A percentile compares a stretch with the other conserved stretches of the same genome.
Evolutionary conservation across 2,329 filamentous ascomycete species (phyloP).

Genomic region (Fusarium sacchari): DNA sequence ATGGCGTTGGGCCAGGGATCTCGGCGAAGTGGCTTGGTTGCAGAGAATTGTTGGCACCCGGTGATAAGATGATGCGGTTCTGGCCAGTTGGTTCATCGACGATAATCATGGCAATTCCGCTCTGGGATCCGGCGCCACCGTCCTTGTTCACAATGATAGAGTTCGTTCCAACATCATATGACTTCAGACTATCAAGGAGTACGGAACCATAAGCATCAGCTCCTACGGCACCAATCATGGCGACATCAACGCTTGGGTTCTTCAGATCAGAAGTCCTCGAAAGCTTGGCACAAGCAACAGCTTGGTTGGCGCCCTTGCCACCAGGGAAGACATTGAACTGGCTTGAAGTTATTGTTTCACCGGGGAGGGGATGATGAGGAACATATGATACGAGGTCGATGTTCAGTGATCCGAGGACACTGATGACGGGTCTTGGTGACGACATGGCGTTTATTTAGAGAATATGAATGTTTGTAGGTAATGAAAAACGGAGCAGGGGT

Average conservation of each 20-base stretch:
- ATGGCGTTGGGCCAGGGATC: slow-evolving; percentile 55
- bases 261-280: slow-evolving; percentile 62
- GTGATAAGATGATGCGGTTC: slow-evolving; percentile 79
- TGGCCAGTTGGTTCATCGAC: slow-evolving; percentile 79
- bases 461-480: background rate
- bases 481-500: background rate
- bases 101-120: slow-evolving; percentile 77
- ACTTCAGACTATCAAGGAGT: slow-evolving; percentile 65
- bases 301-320: slow-evolving; percentile 96
- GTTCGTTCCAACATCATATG: slow-evolving; percentile 69
- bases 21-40: slow-evolving; percentile 49
- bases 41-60: slow-evolving; percentile 73
- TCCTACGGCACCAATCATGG: slow-evolving; percentile 82
- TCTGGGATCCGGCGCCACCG: slow-evolving; percentile 57
- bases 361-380: slow-evolving; percentile 82
- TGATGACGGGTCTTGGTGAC: slow-evolving; percentile 60
- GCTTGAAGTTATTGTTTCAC: slow-evolving; percentile 85
- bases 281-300: slow-evolving; percentile 85
- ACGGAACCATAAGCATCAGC: slow-evolving; percentile 71
- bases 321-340: slow-evolving; percentile 84
- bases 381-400: slow-evolving; percentile 92
- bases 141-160: slow-evolving; percentile 58
- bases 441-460: background rate
- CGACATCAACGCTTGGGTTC: slow-evolving; percentile 57
- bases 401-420: slow-evolving; percentile 91